phyloP scores from a whole-genome alignment of 2,329 filamentous ascomycete genomes.

The Metarhizium brunneum region DNA sequence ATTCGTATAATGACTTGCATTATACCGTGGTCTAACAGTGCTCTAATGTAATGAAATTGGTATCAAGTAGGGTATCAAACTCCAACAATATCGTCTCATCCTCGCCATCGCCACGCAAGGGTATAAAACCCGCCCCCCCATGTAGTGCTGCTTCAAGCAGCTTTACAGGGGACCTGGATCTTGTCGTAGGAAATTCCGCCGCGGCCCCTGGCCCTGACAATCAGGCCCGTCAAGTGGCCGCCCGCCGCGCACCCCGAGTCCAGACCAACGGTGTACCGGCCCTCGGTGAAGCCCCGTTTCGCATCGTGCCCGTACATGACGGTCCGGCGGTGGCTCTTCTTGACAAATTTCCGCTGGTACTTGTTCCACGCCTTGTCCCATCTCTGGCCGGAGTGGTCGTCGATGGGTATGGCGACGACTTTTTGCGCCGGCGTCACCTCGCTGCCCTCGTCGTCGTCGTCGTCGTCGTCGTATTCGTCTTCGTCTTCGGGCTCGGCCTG shows the following conservation, averaged over 20 bases:
- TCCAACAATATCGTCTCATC: too few relatives aligned
- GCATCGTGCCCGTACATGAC: constrained; percentile 87
- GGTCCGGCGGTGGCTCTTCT: constrained; percentile 38
- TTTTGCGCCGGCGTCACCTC: constrained; percentile 6
- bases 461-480: neutral
- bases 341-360: constrained; percentile 28
- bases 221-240: constrained; percentile 63
- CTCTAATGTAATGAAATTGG: neutral
- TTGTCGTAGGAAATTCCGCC: constrained; percentile 25
- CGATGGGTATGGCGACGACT: constrained; percentile 26
- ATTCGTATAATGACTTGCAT: too few relatives aligned
- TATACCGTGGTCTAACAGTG: neutral
- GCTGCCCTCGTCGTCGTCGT: constrained; percentile 10
- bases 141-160: neutral
- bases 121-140: too few relatives aligned
- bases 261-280: constrained; percentile 70
- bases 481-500: neutral
- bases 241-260: constrained; percentile 78
- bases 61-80: neutral
- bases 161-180: constrained; percentile 32
- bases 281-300: constrained; percentile 50
- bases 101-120: too few relatives aligned
- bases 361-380: constrained; percentile 60
- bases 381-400: constrained; percentile 43
- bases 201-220: constrained; percentile 47